A percentile compares a stretch with the other conserved stretches of the same genome.
These are phyloP conservation scores for Ophiostoma ulmi DNA, from an alignment of 2,329 filamentous ascomycete species.

Conservation along the genomic window DNA sequence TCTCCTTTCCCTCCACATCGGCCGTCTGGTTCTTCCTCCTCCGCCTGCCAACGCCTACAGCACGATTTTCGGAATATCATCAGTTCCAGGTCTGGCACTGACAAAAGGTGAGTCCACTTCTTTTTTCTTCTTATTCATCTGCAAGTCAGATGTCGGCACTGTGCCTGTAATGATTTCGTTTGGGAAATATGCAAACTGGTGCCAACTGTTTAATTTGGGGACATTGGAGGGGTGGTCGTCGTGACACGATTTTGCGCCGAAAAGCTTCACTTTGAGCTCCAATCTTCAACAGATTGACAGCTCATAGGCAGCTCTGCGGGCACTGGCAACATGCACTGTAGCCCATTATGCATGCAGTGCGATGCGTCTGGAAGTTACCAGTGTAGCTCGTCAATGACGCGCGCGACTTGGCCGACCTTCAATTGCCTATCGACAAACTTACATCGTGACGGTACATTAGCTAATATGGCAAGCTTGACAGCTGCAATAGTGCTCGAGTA, in stretches of 20 bases:
- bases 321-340: neutral
- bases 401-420: neutral
- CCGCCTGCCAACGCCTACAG: conserved; percentile 31
- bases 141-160: conserved; percentile 2
- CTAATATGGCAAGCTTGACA: neutral
- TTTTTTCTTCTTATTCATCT: conserved; percentile 15
- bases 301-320: neutral
- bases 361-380: neutral
- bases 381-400: neutral
- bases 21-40: conserved; percentile 46
- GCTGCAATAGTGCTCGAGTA: neutral
- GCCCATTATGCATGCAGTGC: neutral
- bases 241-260: neutral
- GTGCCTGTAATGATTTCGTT: conserved; percentile 3
- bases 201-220: neutral
- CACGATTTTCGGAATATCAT: conserved; percentile 34
- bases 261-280: neutral
- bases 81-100: conserved; percentile 25
- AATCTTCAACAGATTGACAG: neutral
- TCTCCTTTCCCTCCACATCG: conserved; percentile 27
- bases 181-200: neutral
- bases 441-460: neutral
- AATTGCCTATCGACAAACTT: neutral
- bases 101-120: conserved; percentile 28
- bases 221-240: neutral